Evolutionary conservation across 2,329 filamentous ascomycete species (phyloP).

Genomic region (Didymella glomerata): DNA sequence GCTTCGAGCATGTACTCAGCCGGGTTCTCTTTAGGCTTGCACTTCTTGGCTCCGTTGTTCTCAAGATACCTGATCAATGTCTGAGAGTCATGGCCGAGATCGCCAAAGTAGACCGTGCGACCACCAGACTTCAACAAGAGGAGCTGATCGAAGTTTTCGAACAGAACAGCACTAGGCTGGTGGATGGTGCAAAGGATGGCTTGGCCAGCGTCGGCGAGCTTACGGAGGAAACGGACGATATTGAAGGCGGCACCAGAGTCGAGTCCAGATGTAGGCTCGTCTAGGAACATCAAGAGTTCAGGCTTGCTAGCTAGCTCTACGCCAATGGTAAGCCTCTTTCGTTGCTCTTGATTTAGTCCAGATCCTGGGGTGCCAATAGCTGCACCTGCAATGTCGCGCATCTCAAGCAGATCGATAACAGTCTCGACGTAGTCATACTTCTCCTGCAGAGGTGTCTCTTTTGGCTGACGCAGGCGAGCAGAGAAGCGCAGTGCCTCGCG

Average conservation of each 20-base stretch:
- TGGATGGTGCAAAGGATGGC: constrained; percentile 75
- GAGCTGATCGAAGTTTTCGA: constrained; percentile 72
- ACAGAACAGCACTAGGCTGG: constrained; percentile 72
- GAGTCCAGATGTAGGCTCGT: constrained; percentile 78
- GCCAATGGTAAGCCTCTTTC: constrained; percentile 71
- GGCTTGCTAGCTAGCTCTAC: constrained; percentile 71
- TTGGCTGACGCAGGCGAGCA: constrained; percentile 69
- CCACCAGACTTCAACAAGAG: constrained; percentile 71
- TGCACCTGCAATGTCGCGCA: constrained; percentile 71
- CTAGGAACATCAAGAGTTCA: constrained; percentile 76
- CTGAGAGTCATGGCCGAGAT: constrained; percentile 56
- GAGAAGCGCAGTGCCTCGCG: constrained; percentile 71
- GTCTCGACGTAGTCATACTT: constrained; percentile 73
- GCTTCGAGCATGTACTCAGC: constrained; percentile 63
- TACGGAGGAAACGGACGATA: constrained; percentile 71
- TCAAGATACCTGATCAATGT: constrained; percentile 60
- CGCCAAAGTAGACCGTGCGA: constrained; percentile 72
- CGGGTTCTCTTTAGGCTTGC: constrained; percentile 61
- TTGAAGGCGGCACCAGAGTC: constrained; percentile 74
- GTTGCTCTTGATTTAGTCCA: constrained; percentile 66
- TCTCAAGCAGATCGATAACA: constrained; percentile 69
- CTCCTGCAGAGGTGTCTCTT: constrained; percentile 64
- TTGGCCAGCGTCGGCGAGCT: constrained; percentile 71
- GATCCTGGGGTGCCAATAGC: constrained; percentile 66
- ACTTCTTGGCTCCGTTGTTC: constrained; percentile 62